A percentile compares a stretch with the other conserved stretches of the same genome.
phyloP scores from a whole-genome alignment of 345 rosid genomes.

The Heritiera fomes region DNA sequence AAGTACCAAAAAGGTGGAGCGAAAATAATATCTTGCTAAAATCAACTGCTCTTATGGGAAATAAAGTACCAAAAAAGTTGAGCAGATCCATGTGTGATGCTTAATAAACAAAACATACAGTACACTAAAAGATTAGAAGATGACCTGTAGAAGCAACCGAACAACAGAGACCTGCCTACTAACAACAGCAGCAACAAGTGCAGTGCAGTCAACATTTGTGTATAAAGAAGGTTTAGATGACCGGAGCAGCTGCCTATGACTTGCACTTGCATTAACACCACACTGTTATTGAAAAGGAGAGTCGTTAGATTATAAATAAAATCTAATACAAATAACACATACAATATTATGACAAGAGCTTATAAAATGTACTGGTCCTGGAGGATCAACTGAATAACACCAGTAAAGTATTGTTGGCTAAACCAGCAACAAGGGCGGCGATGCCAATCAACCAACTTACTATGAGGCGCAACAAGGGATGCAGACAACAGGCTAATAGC shows the following conservation, averaged over 20 bases:
- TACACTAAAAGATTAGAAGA: slow-evolving; percentile 15
- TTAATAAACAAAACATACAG: neutral
- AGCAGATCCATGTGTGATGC: neutral
- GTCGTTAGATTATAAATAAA: slow-evolving; percentile 13
- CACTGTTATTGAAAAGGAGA: slow-evolving; percentile 50
- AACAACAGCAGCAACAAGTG: slow-evolving; percentile 85
- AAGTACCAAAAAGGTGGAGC: neutral
- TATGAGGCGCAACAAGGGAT: neutral
- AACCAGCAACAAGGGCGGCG: neutral
- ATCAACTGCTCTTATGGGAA: neutral
- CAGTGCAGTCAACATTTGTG: slow-evolving; percentile 81
- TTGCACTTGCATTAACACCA: slow-evolving; percentile 70
- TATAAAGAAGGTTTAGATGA: slow-evolving; percentile 92
- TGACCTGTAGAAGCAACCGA: slow-evolving; percentile 72
- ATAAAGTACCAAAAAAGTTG: neutral
- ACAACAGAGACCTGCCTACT: slow-evolving; percentile 76
- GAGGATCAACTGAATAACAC: neutral
- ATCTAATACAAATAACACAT: neutral
- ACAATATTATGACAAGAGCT: slow-evolving; percentile 2
- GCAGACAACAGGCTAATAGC: neutral
- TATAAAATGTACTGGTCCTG: neutral
- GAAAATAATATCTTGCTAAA: neutral
- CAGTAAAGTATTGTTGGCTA: neutral
- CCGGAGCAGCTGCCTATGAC: slow-evolving; percentile 63
- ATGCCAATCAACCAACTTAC: neutral